phyloP scores from a whole-genome alignment of 1,139 yeast genomes.

The Diutina scorzettiae region DNA sequence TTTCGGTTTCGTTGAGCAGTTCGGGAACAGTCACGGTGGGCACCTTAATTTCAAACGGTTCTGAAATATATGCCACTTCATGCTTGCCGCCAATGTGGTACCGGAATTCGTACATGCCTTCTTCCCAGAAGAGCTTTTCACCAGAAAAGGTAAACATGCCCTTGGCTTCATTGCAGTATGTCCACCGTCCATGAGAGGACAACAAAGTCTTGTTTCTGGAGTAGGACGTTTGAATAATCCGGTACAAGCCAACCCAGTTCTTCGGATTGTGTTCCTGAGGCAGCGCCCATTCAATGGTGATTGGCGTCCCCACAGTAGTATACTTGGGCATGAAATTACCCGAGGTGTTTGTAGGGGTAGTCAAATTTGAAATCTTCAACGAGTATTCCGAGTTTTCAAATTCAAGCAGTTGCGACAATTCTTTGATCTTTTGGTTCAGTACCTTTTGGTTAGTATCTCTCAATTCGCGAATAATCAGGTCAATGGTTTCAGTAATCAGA shows the following conservation, averaged over 20 bases:
- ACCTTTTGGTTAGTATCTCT: constrained; percentile 16
- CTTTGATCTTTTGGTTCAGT: constrained; percentile 27
- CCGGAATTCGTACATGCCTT: constrained; percentile 67
- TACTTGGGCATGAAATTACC: constrained; percentile 11
- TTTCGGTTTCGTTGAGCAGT: constrained; percentile 12
- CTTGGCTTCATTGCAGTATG: constrained; percentile 29
- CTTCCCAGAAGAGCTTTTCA: constrained; percentile 49
- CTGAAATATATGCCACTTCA: constrained; percentile 55
- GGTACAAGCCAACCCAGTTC: constrained; percentile 78
- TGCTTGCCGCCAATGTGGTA: constrained; percentile 64
- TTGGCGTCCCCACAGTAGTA: constrained; percentile 37
- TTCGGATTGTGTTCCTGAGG: constrained; percentile 32
- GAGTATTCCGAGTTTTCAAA: constrained; percentile 28
- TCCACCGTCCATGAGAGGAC: constrained; percentile 66
- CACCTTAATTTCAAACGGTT: constrained; percentile 53
- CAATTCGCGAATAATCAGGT: constrained; percentile 28
- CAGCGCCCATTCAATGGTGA: constrained; percentile 44
- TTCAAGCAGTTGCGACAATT: constrained; percentile 28
- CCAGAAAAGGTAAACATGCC: constrained; percentile 46
- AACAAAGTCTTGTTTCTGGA: constrained; percentile 49
- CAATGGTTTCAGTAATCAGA: constrained; percentile 27
- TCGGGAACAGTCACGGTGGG: constrained; percentile 29
- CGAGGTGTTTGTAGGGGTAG: constrained; percentile 5
- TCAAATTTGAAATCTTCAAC: constrained; percentile 16
- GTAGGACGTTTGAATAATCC: constrained; percentile 47